A percentile compares a stretch with the other conserved stretches of the same genome.
These are phyloP conservation scores for Penicillium arizonense DNA, from an alignment of 495 filamentous ascomycete genomes.

Conservation along the genomic window DNA sequence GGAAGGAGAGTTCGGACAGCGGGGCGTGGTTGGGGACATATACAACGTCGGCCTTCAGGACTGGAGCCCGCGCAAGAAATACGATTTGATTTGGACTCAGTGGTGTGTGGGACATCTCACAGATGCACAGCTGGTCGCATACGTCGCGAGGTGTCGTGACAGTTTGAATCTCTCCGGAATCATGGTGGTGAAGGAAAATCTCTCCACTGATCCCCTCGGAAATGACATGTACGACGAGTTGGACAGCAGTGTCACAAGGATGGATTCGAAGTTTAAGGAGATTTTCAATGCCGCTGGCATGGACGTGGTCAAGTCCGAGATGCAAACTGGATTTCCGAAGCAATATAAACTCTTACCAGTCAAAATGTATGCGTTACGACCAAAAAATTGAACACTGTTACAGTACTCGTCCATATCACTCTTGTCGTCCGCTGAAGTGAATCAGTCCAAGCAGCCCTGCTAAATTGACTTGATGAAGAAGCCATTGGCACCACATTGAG, in stretches of 20 bases:
- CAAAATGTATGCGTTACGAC: slow-evolving; percentile 60
- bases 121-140: slow-evolving; percentile 66
- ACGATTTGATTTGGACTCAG: slow-evolving; percentile 64
- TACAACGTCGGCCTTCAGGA: slow-evolving; percentile 69
- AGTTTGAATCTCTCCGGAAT: slow-evolving; percentile 46
- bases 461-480: too few relatives aligned
- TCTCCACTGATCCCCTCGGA: slow-evolving; percentile 51
- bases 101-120: slow-evolving; percentile 86
- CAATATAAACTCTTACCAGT: slow-evolving; percentile 63
- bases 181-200: slow-evolving; percentile 84
- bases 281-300: slow-evolving; percentile 68
- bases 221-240: slow-evolving; percentile 69
- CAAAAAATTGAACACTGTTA: neutral
- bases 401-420: too few relatives aligned
- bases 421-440: too few relatives aligned
- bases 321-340: slow-evolving; percentile 68
- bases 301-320: slow-evolving; percentile 60
- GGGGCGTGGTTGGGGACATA: slow-evolving; percentile 52
- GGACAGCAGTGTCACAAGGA: slow-evolving; percentile 76
- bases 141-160: slow-evolving; percentile 56
- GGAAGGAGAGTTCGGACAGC: slow-evolving; percentile 13
- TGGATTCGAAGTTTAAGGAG: slow-evolving; percentile 60
- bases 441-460: too few relatives aligned
- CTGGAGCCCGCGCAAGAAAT: slow-evolving; percentile 58
- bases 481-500: too few relatives aligned